Base-by-base conservation (phyloP, 441 rosid genomes). In the Erodium texanum region DNA sequence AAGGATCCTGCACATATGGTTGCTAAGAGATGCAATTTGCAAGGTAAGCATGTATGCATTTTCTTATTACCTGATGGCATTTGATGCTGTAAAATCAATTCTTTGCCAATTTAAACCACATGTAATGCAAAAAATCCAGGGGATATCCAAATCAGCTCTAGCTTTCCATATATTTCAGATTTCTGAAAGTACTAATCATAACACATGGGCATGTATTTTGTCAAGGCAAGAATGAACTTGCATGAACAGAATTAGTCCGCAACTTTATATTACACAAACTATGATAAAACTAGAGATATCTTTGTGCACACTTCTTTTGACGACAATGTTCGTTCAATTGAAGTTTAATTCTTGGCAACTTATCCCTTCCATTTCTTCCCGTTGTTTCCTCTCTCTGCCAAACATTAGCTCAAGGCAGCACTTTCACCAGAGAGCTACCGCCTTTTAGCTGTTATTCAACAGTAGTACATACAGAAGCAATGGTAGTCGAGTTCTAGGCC, bases 1-100 rank as follows among this genome's bases (percentile, higher is more conserved):
- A n/a, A 94, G 98, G 98, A 94, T 80, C 90, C 90, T 69, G 90
- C 87, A 9, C 85, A 83, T 79, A 68, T 82, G 69, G 88, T 83
- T 61, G 66, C 84, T 54, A 92, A 72, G 84, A 92, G 82, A 73
- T 80, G 90, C n/a, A 75, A 78, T 69, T 63, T 88, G 45, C 11
- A 38, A 1, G n/a, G n/a, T n/a, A n/a, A n/a, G n/a, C n/a, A n/a
- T n/a, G n/a, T n/a, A n/a, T n/a, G n/a, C n/a, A n/a, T n/a, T n/a
- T n/a, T n/a, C n/a, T n/a, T n/a, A n/a, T n/a, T n/a, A n/a, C n/a
- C n/a, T n/a, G n/a, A n/a, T n/a, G n/a, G n/a, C n/a, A n/a, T n/a
- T n/a, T 38, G 45, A 5, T 38, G 45, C 45, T 38, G 45, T 38
- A 38, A 38, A 38, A 38, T 6, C 7, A 34, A 34, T 10, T 41